A percentile compares a stretch with the other conserved stretches of the same genome.
These are phyloP conservation scores for Macaranga tanarius DNA, from an alignment of 441 rosid genomes.

Conservation along the genomic window DNA sequence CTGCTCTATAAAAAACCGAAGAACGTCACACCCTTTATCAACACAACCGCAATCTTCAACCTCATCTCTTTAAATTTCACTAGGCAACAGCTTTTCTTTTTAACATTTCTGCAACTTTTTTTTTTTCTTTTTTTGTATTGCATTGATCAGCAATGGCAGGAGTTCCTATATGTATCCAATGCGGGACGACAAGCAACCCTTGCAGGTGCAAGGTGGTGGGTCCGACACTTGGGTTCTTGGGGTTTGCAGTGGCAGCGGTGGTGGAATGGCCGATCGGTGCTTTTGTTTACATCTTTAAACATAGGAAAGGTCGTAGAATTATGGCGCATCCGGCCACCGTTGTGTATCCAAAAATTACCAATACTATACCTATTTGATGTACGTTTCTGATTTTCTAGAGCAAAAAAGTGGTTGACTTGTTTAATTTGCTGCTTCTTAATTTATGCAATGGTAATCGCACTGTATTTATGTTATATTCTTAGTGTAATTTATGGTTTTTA, in stretches of 20 bases:
- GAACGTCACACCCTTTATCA: too few species aligned
- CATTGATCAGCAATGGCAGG: slow-evolving; percentile 19
- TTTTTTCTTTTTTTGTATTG: too few species aligned
- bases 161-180: slow-evolving; percentile 57
- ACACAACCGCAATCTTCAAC: background rate
- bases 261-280: slow-evolving; percentile 85
- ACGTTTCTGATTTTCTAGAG: too few species aligned
- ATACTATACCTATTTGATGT: slow-evolving; percentile 55
- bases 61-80: background rate
- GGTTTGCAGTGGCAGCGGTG: slow-evolving; percentile 56
- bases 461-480: too few species aligned
- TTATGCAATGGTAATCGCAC: too few species aligned
- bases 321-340: slow-evolving; percentile 77
- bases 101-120: background rate
- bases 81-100: background rate
- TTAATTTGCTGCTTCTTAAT: too few species aligned
- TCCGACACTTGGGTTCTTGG: slow-evolving; percentile 72
- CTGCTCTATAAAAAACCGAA: background rate
- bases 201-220: slow-evolving; percentile 80
- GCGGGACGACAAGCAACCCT: slow-evolving; percentile 62
- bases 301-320: slow-evolving; percentile 61
- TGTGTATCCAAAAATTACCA: slow-evolving; percentile 52
- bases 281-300: slow-evolving; percentile 59
- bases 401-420: too few species aligned
- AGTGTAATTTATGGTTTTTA: too few species aligned